Base-by-base conservation (phyloP, 2,329 filamentous ascomycete species). In the Alternaria solani region DNA sequence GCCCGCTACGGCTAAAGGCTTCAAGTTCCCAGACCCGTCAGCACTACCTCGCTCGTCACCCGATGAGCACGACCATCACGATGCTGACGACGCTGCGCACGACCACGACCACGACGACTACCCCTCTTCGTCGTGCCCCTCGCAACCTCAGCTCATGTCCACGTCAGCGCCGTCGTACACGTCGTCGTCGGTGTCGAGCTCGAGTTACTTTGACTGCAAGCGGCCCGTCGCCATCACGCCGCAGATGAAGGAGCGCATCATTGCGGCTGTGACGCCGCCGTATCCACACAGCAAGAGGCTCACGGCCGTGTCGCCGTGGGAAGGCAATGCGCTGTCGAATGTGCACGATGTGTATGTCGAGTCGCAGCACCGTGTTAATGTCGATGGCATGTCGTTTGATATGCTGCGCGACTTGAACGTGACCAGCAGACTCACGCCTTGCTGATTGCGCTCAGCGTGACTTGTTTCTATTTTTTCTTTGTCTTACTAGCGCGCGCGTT, bases 341-440 rank as follows among this genome's bases (percentile, higher is more conserved):
- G 72, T 77, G 1, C 72, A 77, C 51, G 67, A 78, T 48, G 66
- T 76, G 1, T 66, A 71, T 34, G 62, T 77, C 18, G 73, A 78
- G 43, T 72, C 72, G 20, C 72, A 75, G 28, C 73, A 75, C 4
- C 62, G 73, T 12, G 70, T 78, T 14, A 64, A 68, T 11, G 71
- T 78, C 25, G 75, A 78, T 43, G 76, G 76, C 48, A 69, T 77
- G 67, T 72, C 74, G 0, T 78, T 78, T 47, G 76, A 78, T 52
- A 73, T 78, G 67, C 48, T 76, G 5, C 59, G 67, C 46, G 71
- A 76, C 56, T 69, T 76, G 14, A 59, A 66, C 18, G 62, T 69
- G 44, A 66, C 75, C 1, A 67, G 62, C 14, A 55, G 64, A 49
- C 42, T 59, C 7, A 77, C 74, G 41, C 73, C 73, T 7, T 74